A percentile compares a stretch with the other conserved stretches of the same genome.
These are phyloP conservation scores for Malassezia slooffiae DNA, from an alignment of 1,284 basidiomycete species.

Conservation along the genomic window DNA sequence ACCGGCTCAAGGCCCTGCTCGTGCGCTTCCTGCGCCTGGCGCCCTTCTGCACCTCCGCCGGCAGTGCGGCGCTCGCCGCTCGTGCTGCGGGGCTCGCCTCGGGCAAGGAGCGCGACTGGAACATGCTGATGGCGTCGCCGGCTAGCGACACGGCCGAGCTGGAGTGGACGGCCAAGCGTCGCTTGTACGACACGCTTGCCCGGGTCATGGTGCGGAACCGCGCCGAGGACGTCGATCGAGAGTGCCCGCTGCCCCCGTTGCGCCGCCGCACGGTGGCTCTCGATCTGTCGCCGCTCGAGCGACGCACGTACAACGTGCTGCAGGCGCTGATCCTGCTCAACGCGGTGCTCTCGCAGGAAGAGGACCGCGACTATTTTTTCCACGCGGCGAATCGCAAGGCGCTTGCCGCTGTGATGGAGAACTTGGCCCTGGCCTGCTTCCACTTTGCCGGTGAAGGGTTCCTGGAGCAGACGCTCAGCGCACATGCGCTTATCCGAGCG, in stretches of 20 bases:
- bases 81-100: not conserved
- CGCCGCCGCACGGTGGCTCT: slow-evolving; percentile 4
- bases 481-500: slow-evolving; percentile 1
- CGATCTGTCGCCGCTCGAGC: slow-evolving; percentile 5
- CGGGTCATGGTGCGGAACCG: slow-evolving; percentile 21
- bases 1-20: slow-evolving; percentile 13
- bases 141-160: not conserved
- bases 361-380: slow-evolving; percentile 20
- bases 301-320: slow-evolving; percentile 18
- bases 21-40: slow-evolving; percentile 14
- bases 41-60: slow-evolving; percentile 1
- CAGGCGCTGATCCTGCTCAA: slow-evolving; percentile 17
- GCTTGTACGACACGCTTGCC: slow-evolving; percentile 12
- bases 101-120: slow-evolving; percentile 16
- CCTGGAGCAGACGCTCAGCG: slow-evolving; percentile 5
- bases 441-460: slow-evolving; percentile 17
- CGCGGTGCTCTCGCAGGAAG: slow-evolving; percentile 11
- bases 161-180: slow-evolving; percentile 12
- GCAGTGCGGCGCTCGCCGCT: not conserved
- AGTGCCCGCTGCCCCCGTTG: slow-evolving; percentile 17
- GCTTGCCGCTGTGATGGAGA: slow-evolving; percentile 14
- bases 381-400: slow-evolving; percentile 15
- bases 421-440: slow-evolving; percentile 19
- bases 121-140: slow-evolving; percentile 4
- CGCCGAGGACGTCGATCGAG: slow-evolving; percentile 15